Percentiles rank a stretch among this genome's conserved stretches.
phyloP scores from a whole-genome alignment of 2,329 filamentous ascomycete genomes.

The Aspergillus luchuensis region DNA sequence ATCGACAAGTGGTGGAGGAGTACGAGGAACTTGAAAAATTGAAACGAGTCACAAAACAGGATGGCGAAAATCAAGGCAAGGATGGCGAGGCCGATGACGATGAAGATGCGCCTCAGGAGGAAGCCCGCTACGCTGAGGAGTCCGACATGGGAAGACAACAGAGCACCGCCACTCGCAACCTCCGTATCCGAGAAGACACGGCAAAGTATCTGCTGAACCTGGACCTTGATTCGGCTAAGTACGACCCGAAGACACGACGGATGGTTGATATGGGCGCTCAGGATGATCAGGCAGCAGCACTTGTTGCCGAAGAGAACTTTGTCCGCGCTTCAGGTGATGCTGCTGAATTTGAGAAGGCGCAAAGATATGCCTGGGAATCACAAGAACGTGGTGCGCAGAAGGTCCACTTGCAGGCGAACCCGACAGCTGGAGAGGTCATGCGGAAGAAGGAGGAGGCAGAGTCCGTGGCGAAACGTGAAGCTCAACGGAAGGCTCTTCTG shows the following conservation, averaged over 20 bases:
- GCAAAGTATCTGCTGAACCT: slow-evolving; percentile 95
- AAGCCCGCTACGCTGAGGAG: slow-evolving; percentile 80
- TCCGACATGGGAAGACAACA: slow-evolving; percentile 96
- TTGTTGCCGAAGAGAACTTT: slow-evolving; percentile 93
- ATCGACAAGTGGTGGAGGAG: slow-evolving; percentile 82
- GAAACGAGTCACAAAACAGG: slow-evolving; percentile 56
- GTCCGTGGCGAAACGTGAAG: slow-evolving; percentile 66
- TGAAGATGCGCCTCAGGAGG: slow-evolving; percentile 41
- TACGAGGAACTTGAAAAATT: slow-evolving; percentile 84
- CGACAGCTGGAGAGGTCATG: slow-evolving; percentile 83
- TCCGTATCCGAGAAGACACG: slow-evolving; percentile 92
- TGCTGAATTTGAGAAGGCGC: slow-evolving; percentile 85
- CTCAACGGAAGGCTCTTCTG: slow-evolving; percentile 68
- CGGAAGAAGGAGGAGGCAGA: slow-evolving; percentile 79
- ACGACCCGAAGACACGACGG: slow-evolving; percentile 92
- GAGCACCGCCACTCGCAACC: slow-evolving; percentile 83
- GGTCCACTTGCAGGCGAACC: slow-evolving; percentile 92
- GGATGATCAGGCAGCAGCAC: slow-evolving; percentile 73
- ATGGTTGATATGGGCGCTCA: slow-evolving; percentile 85
- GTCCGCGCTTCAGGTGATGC: slow-evolving; percentile 87
- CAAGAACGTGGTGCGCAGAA: slow-evolving; percentile 81
- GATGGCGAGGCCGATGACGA: slow-evolving; percentile 60
- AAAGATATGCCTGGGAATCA: slow-evolving; percentile 90
- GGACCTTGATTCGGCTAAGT: slow-evolving; percentile 93
- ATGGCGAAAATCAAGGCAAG: slow-evolving; percentile 50